Percentiles rank a stretch among this genome's conserved stretches.
Evolutionary conservation across 2,329 filamentous ascomycete species (phyloP).

Genomic region (Alternaria ethzedia): DNA sequence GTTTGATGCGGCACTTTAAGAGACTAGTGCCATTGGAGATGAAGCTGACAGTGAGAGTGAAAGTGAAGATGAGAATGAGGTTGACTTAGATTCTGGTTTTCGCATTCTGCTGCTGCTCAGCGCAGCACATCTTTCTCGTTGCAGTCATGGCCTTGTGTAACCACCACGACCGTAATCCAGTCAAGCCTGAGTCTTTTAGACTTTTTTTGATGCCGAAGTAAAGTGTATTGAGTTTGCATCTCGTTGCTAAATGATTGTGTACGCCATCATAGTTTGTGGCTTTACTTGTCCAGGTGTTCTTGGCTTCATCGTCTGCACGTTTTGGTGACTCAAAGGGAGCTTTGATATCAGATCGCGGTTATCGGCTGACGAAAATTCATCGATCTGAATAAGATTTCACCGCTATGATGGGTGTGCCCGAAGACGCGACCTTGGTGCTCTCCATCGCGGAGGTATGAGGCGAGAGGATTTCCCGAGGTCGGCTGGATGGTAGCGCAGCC

Average conservation of each 20-base stretch:
- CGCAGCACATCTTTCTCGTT: neutral
- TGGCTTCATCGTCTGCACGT: neutral
- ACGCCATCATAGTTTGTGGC: neutral
- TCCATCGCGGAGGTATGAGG: neutral
- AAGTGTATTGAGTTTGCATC: neutral
- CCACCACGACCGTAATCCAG: rapidly evolving
- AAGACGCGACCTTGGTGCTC: neutral
- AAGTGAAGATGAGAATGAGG: neutral
- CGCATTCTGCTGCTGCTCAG: neutral
- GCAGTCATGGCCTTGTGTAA: neutral
- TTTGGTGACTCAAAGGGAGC: neutral
- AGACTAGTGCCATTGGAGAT: neutral
- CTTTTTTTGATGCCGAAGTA: neutral
- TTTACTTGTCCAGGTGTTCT: too few species aligned
- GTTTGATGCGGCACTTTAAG: too few species aligned
- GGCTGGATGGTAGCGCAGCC: neutral
- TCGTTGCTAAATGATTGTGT: neutral
- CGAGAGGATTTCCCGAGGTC: neutral
- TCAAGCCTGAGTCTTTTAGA: neutral
- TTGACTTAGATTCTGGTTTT: neutral
- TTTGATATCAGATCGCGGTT: neutral
- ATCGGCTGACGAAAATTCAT: neutral
- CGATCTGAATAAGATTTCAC: rapidly evolving
- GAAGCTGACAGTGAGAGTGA: neutral
- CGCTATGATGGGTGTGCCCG: neutral